Evolutionary conservation across 1,284 basidiomycete genomes (phyloP).

Genomic region (Porodaedalea pini): DNA sequence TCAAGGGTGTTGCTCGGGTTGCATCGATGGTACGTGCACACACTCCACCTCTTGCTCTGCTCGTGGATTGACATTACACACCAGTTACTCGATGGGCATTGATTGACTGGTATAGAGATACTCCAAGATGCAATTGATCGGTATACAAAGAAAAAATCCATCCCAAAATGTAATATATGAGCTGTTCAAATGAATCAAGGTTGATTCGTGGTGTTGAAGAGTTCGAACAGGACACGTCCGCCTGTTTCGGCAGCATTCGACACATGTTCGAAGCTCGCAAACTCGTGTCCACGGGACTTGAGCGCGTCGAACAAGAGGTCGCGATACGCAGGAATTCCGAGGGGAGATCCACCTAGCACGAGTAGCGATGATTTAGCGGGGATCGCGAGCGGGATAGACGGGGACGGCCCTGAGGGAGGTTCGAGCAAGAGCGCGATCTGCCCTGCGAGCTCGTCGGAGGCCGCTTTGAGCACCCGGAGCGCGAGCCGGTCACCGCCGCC

Average conservation of each 20-base stretch:
- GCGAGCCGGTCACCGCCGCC: constrained; percentile 49
- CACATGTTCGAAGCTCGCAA: constrained; percentile 61
- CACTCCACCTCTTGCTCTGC: background rate
- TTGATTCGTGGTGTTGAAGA: background rate
- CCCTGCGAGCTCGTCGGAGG: constrained; percentile 53
- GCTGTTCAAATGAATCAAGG: background rate
- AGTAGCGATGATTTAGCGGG: constrained; percentile 54
- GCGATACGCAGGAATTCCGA: constrained; percentile 56
- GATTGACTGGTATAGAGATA: background rate
- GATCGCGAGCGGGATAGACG: constrained; percentile 39
- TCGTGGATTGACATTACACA: background rate
- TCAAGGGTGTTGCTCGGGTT: constrained; percentile 47
- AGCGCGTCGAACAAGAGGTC: constrained; percentile 58
- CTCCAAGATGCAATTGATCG: background rate
- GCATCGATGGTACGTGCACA: constrained; percentile 35
- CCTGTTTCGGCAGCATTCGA: constrained; percentile 64
- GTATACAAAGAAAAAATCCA: too few relatives aligned
- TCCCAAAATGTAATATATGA: too few relatives aligned
- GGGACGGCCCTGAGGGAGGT: constrained; percentile 30
- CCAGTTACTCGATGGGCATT: constrained; percentile 12
- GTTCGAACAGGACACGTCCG: constrained; percentile 43
- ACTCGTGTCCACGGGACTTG: constrained; percentile 51
- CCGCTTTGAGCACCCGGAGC: constrained; percentile 48
- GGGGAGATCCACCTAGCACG: constrained; percentile 73
- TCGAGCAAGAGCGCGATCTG: constrained; percentile 56